Evolutionary conservation across 176 grass and related monocot genomes (phyloP).

Genomic region (Rhipidocladum racemiflorum): DNA sequence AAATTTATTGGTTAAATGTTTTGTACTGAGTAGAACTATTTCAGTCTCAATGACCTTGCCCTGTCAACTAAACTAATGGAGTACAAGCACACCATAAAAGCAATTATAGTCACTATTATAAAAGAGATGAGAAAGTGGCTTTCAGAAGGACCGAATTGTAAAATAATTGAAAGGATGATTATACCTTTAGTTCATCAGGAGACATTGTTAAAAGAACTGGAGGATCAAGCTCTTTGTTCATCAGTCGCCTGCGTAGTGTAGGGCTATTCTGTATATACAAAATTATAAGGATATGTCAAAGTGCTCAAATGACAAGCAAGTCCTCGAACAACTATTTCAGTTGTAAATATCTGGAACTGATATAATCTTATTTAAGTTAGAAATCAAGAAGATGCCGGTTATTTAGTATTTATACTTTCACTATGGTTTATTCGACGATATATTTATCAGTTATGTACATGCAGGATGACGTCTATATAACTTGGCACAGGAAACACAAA

Average conservation of each 20-base stretch:
- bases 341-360: background rate
- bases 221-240: constrained; percentile 83
- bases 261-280: constrained; percentile 59
- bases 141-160: constrained; percentile 16
- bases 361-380: background rate
- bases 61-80: constrained; percentile 11
- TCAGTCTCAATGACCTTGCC: background rate
- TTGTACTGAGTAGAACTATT: background rate
- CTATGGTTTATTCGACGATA: background rate
- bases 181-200: constrained; percentile 88
- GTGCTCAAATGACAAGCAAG: background rate
- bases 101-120: background rate
- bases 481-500: background rate
- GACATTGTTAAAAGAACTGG: constrained; percentile 80
- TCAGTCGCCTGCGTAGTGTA: constrained; percentile 65
- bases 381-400: background rate
- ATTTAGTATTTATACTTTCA: background rate
- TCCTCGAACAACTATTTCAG: background rate
- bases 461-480: background rate
- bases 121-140: background rate
- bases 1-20: background rate
- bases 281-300: constrained; percentile 9
- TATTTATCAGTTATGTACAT: constrained; percentile 23
- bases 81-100: background rate
- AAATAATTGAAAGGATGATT: constrained; percentile 16